A percentile compares a stretch with the other conserved stretches of the same genome.
These are phyloP conservation scores for Serendipita sp. DNA, from an alignment of 768 basidiomycete genomes.

Conservation along the genomic window DNA sequence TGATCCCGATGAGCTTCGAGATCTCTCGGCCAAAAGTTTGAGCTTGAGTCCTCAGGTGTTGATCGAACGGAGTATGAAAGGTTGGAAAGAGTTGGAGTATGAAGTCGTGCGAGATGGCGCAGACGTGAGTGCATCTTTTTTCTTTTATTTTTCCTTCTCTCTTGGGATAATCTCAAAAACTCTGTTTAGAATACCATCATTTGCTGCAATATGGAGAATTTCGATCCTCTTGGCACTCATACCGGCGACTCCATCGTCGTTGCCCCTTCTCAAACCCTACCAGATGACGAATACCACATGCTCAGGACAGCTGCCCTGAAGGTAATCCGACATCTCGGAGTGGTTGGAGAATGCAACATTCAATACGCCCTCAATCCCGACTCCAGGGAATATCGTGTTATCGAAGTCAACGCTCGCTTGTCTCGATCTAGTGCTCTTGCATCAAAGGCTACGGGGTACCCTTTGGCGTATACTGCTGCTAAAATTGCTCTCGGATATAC, in stretches of 20 bases:
- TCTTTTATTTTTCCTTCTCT: constrained; percentile 6
- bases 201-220: constrained; percentile 99
- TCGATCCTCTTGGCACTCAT: constrained; percentile 96
- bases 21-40: constrained; percentile 82
- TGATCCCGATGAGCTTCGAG: constrained; percentile 84
- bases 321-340: constrained; percentile 78
- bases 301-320: constrained; percentile 94
- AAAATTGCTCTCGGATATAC: constrained; percentile 98
- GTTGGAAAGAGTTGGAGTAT: constrained; percentile 99
- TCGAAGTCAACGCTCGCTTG: constrained; percentile 84
- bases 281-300: constrained; percentile 99
- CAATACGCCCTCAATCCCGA: constrained; percentile 95
- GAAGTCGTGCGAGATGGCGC: constrained; percentile 97
- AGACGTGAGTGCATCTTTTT: constrained; percentile 57
- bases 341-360: constrained; percentile 92
- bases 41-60: constrained; percentile 88
- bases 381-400: constrained; percentile 90
- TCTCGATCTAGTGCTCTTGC: constrained; percentile 61
- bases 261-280: constrained; percentile 92
- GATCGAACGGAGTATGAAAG: constrained; percentile 96
- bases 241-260: constrained; percentile 99
- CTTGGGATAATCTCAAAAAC: constrained; percentile 11
- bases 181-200: constrained; percentile 81
- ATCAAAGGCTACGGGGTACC: constrained; percentile 98
- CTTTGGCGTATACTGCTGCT: constrained; percentile 96